Evolutionary conservation across 108 stramenopile species (phyloP), one percentile per base, ranked within the genome.

Genomic region (Mayamaea pseudoterrestris): DNA sequence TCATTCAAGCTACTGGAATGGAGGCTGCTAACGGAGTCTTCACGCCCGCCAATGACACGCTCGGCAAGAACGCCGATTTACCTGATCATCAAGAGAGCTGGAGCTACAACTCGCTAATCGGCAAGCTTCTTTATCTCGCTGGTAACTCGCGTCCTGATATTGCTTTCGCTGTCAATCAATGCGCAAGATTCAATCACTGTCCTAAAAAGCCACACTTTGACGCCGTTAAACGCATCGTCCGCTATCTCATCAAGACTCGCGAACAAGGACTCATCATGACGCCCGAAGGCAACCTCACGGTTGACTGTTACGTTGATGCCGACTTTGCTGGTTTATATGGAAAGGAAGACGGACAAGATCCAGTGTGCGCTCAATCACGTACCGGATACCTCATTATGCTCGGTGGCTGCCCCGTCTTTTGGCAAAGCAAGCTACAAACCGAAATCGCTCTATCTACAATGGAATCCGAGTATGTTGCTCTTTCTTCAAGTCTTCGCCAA

Each of bases 241-340:
- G 55, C 13, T 62, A 68, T 20, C 41, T 68, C 12, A 35, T 40
- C 22, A 36, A 21, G n/a, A 62, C 66, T 6, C 16, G 34, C 12
- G 40, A 62, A 35, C 31, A 50, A 30, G 66, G 66, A 14, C 36
- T 56, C 26, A 35, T 51, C 2, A 30, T 59, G 21, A 40, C 40
- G n/a, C 59, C 60, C 2, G 51, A 52, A 14, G 26, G 45, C 3
- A 28, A 25, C 17, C 16, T 29, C 24, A 47, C 45, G 5, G 42
- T 72, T 0, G 71, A 72, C 11, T 31, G 31, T 2, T 74, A 41
- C 53, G 67, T 58, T 1, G 73, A 74, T 57, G 67, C 63, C 3
- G 50, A 54, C 40, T 54, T 54, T 20, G 41, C 20, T 7, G 53
- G 53, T 5, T 43, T 43, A 6, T 54, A 23, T 2, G 3, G 43